A percentile compares a stretch with the other conserved stretches of the same genome.
Evolutionary conservation across 192 early-diverging fungal genomes (phyloP).

Genomic region (Gigaspora rosea): DNA sequence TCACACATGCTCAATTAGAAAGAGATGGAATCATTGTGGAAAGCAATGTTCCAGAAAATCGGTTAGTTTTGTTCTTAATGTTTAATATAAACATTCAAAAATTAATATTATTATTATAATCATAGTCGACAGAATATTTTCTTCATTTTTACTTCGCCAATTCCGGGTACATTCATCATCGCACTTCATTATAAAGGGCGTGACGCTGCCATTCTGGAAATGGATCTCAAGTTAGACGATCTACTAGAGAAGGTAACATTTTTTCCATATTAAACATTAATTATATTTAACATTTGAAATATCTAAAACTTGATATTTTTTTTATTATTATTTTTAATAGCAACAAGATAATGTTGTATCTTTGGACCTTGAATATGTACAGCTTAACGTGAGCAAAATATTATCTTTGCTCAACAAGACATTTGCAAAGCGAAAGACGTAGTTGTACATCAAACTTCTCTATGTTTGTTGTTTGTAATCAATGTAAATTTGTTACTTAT

Average conservation of each 20-base stretch:
- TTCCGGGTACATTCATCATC: slow-evolving; percentile 89
- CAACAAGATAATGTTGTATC: slow-evolving; percentile 88
- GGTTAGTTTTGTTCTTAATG: slow-evolving; percentile 35
- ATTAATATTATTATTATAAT: not conserved
- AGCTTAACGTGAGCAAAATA: slow-evolving; percentile 81
- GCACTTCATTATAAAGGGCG: slow-evolving; percentile 88
- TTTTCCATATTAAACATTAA: not conserved
- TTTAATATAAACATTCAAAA: not conserved
- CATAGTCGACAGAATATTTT: slow-evolving; percentile 77
- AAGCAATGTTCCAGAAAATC: slow-evolving; percentile 88
- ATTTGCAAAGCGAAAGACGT: slow-evolving; percentile 64
- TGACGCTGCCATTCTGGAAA: slow-evolving; percentile 90
- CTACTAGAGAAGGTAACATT: slow-evolving; percentile 67
- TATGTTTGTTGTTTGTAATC: too few species aligned
- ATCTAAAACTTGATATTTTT: not conserved
- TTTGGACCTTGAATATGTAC: slow-evolving; percentile 91
- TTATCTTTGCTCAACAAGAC: slow-evolving; percentile 81
- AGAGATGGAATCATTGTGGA: slow-evolving; percentile 91
- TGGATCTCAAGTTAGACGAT: slow-evolving; percentile 92
- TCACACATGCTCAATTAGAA: slow-evolving; percentile 80
- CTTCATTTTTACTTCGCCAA: slow-evolving; percentile 86
- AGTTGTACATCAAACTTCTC: slow-evolving; percentile 28
- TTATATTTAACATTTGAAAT: not conserved
- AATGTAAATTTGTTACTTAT: not conserved
- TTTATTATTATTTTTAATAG: slow-evolving; percentile 43